These are phyloP conservation scores for Monosporascus sp. DNA, from an alignment of 2,329 filamentous ascomycete genomes.

Conservation along the genomic window DNA sequence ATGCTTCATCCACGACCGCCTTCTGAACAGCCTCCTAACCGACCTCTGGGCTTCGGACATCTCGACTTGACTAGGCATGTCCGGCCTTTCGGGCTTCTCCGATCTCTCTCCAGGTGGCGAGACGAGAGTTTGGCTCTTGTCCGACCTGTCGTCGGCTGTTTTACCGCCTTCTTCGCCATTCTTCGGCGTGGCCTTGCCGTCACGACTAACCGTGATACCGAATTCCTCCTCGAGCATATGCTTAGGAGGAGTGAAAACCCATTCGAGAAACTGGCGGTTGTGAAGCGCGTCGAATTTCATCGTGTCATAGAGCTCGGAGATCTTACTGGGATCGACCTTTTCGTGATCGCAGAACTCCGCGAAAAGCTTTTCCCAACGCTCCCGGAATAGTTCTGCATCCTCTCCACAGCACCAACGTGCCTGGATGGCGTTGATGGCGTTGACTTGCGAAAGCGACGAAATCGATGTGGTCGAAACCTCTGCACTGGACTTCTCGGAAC, in stretches of 20 bases:
- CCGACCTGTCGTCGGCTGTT: constrained; percentile 35
- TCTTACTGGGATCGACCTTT: constrained; percentile 97
- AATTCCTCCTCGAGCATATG: constrained; percentile 70
- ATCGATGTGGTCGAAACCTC: constrained; percentile 39
- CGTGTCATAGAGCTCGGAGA: constrained; percentile 96
- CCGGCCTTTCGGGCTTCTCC: constrained; percentile 19
- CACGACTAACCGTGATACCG: constrained; percentile 36
- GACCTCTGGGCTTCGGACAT: constrained; percentile 28
- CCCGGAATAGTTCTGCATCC: constrained; percentile 88
- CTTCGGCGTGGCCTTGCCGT: constrained; percentile 32
- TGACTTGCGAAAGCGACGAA: constrained; percentile 53
- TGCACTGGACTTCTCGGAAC: constrained; percentile 38
- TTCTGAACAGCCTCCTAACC: constrained; percentile 51
- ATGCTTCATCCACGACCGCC: constrained; percentile 56
- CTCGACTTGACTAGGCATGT: constrained; percentile 23
- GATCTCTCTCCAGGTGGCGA: constrained; percentile 20
- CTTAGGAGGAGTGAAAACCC: constrained; percentile 88
- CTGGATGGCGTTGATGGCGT: constrained; percentile 68
- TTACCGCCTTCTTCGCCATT: constrained; percentile 36
- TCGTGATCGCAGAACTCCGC: constrained; percentile 93
- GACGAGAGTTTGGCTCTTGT: constrained; percentile 29
- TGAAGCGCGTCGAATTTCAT: constrained; percentile 99
- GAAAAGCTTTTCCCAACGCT: constrained; percentile 98
- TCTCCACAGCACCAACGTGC: constrained; percentile 94
- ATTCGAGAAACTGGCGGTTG: constrained; percentile 93